Percentiles rank a stretch among this genome's conserved stretches.
phyloP scores from a whole-genome alignment of 1,284 basidiomycete genomes.

The Moniliella sp. region DNA sequence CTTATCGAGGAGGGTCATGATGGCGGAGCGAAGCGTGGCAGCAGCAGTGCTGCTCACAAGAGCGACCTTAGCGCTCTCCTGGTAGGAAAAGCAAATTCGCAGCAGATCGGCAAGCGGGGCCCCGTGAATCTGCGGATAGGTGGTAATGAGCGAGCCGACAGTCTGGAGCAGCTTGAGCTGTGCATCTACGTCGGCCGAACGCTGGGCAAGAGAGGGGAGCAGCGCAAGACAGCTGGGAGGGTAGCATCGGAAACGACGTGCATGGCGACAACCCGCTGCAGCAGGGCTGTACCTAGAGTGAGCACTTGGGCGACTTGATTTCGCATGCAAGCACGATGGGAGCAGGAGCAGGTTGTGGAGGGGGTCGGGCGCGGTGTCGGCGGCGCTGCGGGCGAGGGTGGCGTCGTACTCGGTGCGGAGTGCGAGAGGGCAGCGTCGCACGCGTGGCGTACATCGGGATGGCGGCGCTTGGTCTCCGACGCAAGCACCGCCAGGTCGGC shows the following conservation, averaged over 20 bases:
- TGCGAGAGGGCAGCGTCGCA: constrained; percentile 15
- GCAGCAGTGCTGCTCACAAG: constrained; percentile 93
- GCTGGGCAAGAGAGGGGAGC: constrained; percentile 45
- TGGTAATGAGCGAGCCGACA: constrained; percentile 17
- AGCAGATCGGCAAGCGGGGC: constrained; percentile 40
- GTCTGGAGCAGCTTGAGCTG: constrained; percentile 30
- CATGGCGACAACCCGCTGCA: constrained; percentile 71
- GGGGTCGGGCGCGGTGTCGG: constrained; percentile 1
- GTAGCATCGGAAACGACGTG: constrained; percentile 69
- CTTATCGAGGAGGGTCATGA: constrained; percentile 94
- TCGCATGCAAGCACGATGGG: constrained; percentile 84
- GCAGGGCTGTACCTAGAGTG: constrained; percentile 65
- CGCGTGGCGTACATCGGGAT: constrained; percentile 24
- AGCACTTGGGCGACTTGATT: constrained; percentile 84
- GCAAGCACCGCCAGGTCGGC: constrained; percentile 24
- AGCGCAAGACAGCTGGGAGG: constrained; percentile 77
- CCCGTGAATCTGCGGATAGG: constrained; percentile 18
- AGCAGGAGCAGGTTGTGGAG: constrained; percentile 48
- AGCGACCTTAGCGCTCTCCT: constrained; percentile 66
- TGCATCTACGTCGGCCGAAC: constrained; percentile 21
- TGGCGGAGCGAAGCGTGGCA: constrained; percentile 77
- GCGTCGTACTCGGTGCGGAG: neutral
- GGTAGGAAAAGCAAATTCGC: constrained; percentile 72
- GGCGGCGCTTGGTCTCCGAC: constrained; percentile 24
- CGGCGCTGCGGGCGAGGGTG: constrained; percentile 3